Evolutionary conservation across 768 basidiomycete genomes (phyloP).

Genomic region (Infundibulicybe gibba): DNA sequence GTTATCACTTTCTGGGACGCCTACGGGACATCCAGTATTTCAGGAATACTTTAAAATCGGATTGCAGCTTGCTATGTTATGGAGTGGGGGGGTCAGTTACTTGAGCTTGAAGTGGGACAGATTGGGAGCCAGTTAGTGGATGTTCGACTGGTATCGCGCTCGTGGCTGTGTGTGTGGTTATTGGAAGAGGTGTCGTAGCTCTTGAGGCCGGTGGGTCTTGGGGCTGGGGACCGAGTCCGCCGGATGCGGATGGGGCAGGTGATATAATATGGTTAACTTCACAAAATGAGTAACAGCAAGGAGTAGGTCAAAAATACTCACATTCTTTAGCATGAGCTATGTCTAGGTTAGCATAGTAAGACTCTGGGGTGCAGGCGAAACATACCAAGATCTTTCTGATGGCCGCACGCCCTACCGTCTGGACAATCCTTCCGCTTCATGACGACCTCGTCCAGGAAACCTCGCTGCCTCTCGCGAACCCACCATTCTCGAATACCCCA

Average conservation of each 20-base stretch:
- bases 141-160: neutral
- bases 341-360: neutral
- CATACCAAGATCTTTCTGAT: conserved; percentile 67
- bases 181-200: no score
- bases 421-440: conserved; percentile 64
- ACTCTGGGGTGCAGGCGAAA: conserved; percentile 4
- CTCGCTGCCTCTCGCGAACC: conserved; percentile 73
- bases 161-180: neutral
- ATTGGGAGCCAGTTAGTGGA: no score
- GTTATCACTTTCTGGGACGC: no score
- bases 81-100: no score
- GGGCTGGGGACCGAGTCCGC: no score
- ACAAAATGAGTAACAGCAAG: conserved; percentile 4
- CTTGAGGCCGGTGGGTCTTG: no score
- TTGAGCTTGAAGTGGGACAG: no score
- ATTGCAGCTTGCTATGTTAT: no score
- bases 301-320: conserved; percentile 20
- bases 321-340: conserved; percentile 76
- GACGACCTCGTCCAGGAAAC: conserved; percentile 53
- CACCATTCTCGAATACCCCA: conserved; percentile 83
- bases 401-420: conserved; percentile 53
- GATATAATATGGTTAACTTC: conserved; percentile 42
- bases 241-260: neutral
- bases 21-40: no score
- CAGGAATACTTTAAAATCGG: no score